A percentile compares a stretch with the other conserved stretches of the same genome.
Conservation (phyloP, 805 yeast genomes). For the Candida multigemmis region DNA sequence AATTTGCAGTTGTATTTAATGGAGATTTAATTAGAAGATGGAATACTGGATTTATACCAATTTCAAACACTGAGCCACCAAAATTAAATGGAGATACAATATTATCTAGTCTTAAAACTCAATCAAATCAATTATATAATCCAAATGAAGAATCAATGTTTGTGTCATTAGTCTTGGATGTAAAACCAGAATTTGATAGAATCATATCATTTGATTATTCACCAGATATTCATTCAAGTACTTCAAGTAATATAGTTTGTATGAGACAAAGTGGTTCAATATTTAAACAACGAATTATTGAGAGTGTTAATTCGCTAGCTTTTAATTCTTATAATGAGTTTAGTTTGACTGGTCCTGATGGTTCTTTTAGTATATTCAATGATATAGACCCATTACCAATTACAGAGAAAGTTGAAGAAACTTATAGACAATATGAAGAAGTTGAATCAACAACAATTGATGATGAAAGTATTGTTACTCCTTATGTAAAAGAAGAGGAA, state of each 20-base stretch:
- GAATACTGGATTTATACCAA: constrained; percentile 58
- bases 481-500: constrained; percentile 7
- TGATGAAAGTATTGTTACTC: constrained; percentile 12
- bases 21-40: constrained; percentile 75
- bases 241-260: constrained; percentile 65
- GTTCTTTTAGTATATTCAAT: constrained; percentile 40
- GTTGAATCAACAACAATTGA: constrained; percentile 17
- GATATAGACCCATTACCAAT: too few species aligned
- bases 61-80: constrained; percentile 1
- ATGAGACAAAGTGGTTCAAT: constrained; percentile 88
- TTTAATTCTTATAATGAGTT: constrained; percentile 67
- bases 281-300: constrained; percentile 67
- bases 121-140: constrained; percentile 26
- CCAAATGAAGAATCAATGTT: constrained; percentile 50
- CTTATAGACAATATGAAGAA: constrained; percentile 10
- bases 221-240: constrained; percentile 38
- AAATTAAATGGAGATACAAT: constrained; percentile 4
- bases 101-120: constrained; percentile 22
- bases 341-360: constrained; percentile 49
- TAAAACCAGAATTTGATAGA: constrained; percentile 66
- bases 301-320: constrained; percentile 50
- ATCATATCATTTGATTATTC: constrained; percentile 82
- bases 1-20: constrained; percentile 69
- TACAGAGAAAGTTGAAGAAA: not conserved
- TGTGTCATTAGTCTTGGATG: constrained; percentile 69